These are phyloP conservation scores for Falciphora oryzae DNA, from an alignment of 2,329 filamentous ascomycete genomes.

Conservation along the genomic window DNA sequence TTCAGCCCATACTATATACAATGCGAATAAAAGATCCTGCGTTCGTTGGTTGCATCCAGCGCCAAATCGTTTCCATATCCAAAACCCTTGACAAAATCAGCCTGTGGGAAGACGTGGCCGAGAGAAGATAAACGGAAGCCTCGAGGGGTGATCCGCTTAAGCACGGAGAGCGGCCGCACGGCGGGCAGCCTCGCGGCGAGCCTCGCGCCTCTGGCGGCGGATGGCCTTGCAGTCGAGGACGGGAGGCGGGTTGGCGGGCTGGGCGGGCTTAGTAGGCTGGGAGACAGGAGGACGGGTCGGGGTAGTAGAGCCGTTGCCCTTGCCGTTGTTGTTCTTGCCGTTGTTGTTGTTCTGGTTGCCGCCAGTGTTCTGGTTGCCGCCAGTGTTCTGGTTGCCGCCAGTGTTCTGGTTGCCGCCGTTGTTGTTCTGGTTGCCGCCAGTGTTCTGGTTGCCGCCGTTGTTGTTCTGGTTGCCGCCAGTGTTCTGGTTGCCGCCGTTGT, in stretches of 20 bases:
- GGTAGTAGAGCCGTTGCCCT: background rate
- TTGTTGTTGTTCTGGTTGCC: background rate
- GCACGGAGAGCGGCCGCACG: background rate
- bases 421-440: background rate
- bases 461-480: background rate
- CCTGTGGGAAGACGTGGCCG: too few species aligned
- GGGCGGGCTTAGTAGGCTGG: too few species aligned
- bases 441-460: too few species aligned
- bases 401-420: background rate
- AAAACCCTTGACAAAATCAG: background rate
- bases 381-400: background rate
- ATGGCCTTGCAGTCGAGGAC: background rate
- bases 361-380: background rate
- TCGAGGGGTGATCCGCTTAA: background rate
- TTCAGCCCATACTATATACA: background rate
- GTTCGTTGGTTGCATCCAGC: background rate
- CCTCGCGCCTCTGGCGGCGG: slow-evolving; percentile 4
- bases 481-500: background rate
- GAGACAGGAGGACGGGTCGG: too few species aligned
- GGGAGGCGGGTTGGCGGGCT: too few species aligned
- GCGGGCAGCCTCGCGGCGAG: slow-evolving; percentile 4
- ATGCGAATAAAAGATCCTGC: background rate
- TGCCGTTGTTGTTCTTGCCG: background rate
- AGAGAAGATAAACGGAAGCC: too few species aligned
- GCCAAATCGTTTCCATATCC: background rate